Evolutionary conservation across 1,284 basidiomycete species (phyloP), one percentile per base, ranked within the genome.

Genomic region (Rhodofomes roseus): DNA sequence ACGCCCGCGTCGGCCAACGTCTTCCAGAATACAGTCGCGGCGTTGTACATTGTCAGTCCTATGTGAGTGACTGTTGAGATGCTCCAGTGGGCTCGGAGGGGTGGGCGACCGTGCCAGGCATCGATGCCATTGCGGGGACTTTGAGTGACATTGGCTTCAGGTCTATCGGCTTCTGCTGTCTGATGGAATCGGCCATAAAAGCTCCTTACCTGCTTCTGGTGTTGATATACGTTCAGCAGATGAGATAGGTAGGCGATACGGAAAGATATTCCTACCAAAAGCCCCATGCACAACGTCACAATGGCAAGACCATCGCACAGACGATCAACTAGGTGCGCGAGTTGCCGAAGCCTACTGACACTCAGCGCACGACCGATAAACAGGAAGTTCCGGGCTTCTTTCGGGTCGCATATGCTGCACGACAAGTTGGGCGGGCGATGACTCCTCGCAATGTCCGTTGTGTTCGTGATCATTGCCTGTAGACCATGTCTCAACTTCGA

Each of bases 11-110:
- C 70, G 34, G 74, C 73, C 16, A 89, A 76, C 0, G 82, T 74
- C 54, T 81, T 74, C 37, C 87, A 73, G 66, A 87, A 85, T 18
- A 85, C 67, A 20, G 84, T 81, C 22, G 85, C 84, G 12, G 82
- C 77, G 0, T 84, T 87, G 60, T 79, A 77, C 74, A 82, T 83
- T 11, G 48, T 31, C 5, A 14, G 34, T 9, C 7, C 23, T 7
- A 36, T 27, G 46, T 4, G 1, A 23, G 18, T 6, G 23, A 23
- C 4, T 7, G 23, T 22, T 20, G 43, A 44, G 43, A 4, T 27
- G 11, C n/a, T 34, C 31, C 11, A 11, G 20, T 7, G 40, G 40
- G 16, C 14, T 41, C n/a, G n/a, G 40, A 4, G 14, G 4, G 40
- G 18, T 41, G 40, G 40, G 20, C 14, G 40, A 41, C 20, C 20